Evolutionary conservation across 192 early-diverging fungal genomes (phyloP), one percentile per base, ranked within the genome.

Genomic region (Coemansia sp.): DNA sequence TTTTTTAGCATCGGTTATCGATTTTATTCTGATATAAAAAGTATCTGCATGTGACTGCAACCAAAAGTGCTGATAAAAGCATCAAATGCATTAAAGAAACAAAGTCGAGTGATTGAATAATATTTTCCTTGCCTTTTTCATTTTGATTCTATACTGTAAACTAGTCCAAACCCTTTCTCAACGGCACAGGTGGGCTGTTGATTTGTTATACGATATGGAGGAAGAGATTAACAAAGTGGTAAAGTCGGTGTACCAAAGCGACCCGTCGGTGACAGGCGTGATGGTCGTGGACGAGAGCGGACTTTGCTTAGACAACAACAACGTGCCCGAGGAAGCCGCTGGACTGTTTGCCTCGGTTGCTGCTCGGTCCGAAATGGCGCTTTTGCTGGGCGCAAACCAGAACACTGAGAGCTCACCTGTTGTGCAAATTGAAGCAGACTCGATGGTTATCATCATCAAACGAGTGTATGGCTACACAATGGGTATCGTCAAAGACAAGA

Each of bases 281-380:
- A 60, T 81, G 17, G 73, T 81, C 14, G 70, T 70, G 15, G 79
- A 81, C 45, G 73, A 72, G 38, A 72, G 63, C 67, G 79, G 79
- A 3, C 60, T 81, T 17, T 81, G 79, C 43, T 57, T 75, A 48
- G 69, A 70, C 7, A 75, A 50, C 54, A 43, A 69, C 3, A 65
- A 63, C 45, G 66, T 81, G 17, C 56, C 78, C 5, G 78, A 81
- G 39, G 65, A 70, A 43, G 69, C 78, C 0, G 72, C 78, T 0
- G 78, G 78, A 1, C 54, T 81, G 23, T 61, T 81, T 50, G 69
- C 73, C 11, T 72, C 79, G 0, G 69, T 81, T 50, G 73, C 62
- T 2, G 37, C 49, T 3, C 69, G 70, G 10, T 64, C 73, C 0
- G 70, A 45, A 23, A 45, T 59, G 38, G 22, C 19, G 38, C 39